These are phyloP conservation scores for Tuber calosporum DNA, from an alignment of 495 filamentous ascomycete genomes.

Conservation along the genomic window DNA sequence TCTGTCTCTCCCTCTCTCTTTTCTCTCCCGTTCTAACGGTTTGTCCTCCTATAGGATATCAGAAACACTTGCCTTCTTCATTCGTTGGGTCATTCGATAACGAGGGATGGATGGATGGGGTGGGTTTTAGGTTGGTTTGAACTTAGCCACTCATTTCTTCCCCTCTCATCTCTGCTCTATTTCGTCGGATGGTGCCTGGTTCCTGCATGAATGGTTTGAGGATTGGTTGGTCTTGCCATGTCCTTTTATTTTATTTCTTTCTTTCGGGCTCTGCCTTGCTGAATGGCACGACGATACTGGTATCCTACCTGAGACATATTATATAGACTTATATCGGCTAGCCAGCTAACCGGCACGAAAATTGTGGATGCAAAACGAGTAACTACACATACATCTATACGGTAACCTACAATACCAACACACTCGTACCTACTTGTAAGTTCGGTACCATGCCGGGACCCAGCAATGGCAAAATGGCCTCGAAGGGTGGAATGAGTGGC, in stretches of 20 bases:
- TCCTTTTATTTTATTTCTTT: background rate
- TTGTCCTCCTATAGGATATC: background rate
- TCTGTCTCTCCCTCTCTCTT: background rate
- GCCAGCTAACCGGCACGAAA: background rate
- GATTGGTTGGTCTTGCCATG: background rate
- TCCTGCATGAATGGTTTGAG: background rate
- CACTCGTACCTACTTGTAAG: background rate
- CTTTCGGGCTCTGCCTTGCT: background rate
- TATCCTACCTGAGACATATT: background rate
- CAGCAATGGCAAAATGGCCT: background rate
- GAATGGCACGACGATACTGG: background rate
- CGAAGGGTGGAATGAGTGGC: background rate
- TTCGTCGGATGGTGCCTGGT: background rate
- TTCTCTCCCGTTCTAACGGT: background rate
- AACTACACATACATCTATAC: background rate
- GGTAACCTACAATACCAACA: background rate
- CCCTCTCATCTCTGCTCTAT: background rate
- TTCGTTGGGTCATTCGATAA: background rate
- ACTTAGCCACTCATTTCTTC: background rate
- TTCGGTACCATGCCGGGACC: background rate
- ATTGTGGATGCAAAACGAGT: background rate
- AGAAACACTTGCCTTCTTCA: background rate
- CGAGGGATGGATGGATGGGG: background rate
- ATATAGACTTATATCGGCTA: background rate
- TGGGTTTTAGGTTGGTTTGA: conserved; percentile 1